These are phyloP conservation scores for Ceriops tagal DNA, from an alignment of 345 rosid species.

Conservation along the genomic window DNA sequence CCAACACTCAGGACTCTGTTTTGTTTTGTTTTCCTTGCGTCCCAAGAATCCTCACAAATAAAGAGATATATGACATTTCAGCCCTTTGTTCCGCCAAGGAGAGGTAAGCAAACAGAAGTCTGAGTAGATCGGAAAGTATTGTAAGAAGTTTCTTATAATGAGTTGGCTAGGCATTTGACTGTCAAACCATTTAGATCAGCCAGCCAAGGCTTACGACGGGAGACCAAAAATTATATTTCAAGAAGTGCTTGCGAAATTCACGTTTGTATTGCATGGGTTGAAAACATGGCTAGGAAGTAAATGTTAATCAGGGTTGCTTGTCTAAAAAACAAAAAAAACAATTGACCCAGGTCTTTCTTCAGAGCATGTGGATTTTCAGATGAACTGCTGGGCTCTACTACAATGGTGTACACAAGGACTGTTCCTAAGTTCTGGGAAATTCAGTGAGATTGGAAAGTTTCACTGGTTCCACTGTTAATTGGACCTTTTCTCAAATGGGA, in stretches of 20 bases:
- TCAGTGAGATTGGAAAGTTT: slow-evolving; percentile 29
- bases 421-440: slow-evolving; percentile 23
- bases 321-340: neutral
- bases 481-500: too few relatives aligned
- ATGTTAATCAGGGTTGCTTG: slow-evolving; percentile 1
- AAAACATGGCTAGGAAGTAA: neutral
- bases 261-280: neutral
- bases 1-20: slow-evolving; percentile 1
- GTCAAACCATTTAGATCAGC: too few relatives aligned
- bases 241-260: too few relatives aligned
- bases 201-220: too few relatives aligned
- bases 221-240: too few relatives aligned
- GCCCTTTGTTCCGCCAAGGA: slow-evolving; percentile 74
- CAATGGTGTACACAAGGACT: slow-evolving; percentile 71
- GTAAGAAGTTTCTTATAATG: neutral
- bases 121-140: too few relatives aligned
- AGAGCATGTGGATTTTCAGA: slow-evolving; percentile 81
- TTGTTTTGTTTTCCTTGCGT: neutral
- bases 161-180: too few relatives aligned
- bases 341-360: slow-evolving; percentile 62
- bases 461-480: slow-evolving; percentile 30
- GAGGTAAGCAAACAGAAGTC: slow-evolving; percentile 45
- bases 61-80: slow-evolving; percentile 75
- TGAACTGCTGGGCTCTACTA: slow-evolving; percentile 74
- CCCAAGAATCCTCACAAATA: slow-evolving; percentile 60